Evolutionary conservation across 2,329 filamentous ascomycete genomes (phyloP), one percentile per base, ranked within the genome.

Genomic region (Alternaria arbusti): DNA sequence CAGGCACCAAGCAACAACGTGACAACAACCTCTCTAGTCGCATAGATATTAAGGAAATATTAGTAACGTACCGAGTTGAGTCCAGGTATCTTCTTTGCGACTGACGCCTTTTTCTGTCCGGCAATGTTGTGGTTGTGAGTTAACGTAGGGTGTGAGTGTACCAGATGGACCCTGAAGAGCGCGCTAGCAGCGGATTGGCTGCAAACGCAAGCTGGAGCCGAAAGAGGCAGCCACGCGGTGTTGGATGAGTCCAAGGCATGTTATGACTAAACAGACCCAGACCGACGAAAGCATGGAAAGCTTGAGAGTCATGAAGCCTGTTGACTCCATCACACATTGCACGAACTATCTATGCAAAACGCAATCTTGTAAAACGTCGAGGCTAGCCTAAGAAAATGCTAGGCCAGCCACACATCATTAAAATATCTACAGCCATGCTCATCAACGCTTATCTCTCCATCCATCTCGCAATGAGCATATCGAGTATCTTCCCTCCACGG

Each of bases 391-490:
- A 13, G 40, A 30, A 25, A 46, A 11, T 17, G 28, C 49, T 28
- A 52, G 49, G 54, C 25, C 23, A 56, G 54, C 25, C 54, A 56
- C 54, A 56, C 40, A 56, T 46, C 23, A 56, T 56, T 56, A 56
- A 46, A 56, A 56, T 56, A 56, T 56, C 54, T 56, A 56, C 40
- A 56, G 36, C 54, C 54, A 46, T 56, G 25, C 43, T 56, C 54
- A 56, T 46, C 54, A 56, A 30, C 54, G 22, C 36, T 17, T 13
- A 13, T 32, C 54, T 46, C 45, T 8, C 17, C 3, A 5, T 30
- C 40, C n/a, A 26, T 28, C 54, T 30, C 40, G 46, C 17, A 46
- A 25, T 36, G 30, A 25, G 30, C 30, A 52, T 23, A n/a, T 52
- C 28, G 20, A 22, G 12, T 44, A 25, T 46, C 54, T 30, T 43